Evolutionary conservation across 108 stramenopile genomes (phyloP), one percentile per base, ranked within the genome.

Genomic region (Cyclotella distinguenda): DNA sequence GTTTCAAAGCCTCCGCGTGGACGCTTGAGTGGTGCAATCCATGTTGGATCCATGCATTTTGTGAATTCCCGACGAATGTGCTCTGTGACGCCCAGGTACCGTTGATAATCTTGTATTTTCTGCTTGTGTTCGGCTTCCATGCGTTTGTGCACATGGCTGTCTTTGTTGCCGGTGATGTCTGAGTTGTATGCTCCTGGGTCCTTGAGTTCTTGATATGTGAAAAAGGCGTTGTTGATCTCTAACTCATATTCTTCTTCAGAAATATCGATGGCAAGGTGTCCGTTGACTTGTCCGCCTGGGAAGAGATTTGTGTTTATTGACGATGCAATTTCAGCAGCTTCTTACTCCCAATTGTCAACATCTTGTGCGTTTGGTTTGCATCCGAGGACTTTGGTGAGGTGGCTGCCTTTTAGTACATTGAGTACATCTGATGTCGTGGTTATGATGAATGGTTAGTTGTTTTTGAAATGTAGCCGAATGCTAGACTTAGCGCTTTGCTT

Each of bases 401-500:
- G 1, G 3, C 22, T 23, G 1, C 22, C 35, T 18, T 55, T 55
- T 9, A 55, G 33, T 26, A 36, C 34, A 0, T 21, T 10, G 25
- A 35, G 13, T n/a, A 10, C 21, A 0, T 55, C 54, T 1, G 2
- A 4, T 35, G 16, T 35, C 7, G 34, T 55, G 5, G 54, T 28
- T 34, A 27, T 19, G n/a, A 34, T 34, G n/a, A n/a, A n/a, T n/a
- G n/a, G n/a, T n/a, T n/a, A n/a, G n/a, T n/a, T n/a, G n/a, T n/a
- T n/a, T n/a, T 48, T 16, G 13, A n/a, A 22, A 6, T 8, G 7
- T 5, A 52, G 51, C 26, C 33, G 51, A 52, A 52, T 52, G 51
- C 51, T 52, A 52, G 27, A 52, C 51, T 11, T 52, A 52, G 51
- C 27, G 51, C 51, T n/a, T n/a, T 31, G 33, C 16, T 25, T 13